phyloP scores from a whole-genome alignment of 2,329 filamentous ascomycete genomes.

The Didymosphaeria variabile region DNA sequence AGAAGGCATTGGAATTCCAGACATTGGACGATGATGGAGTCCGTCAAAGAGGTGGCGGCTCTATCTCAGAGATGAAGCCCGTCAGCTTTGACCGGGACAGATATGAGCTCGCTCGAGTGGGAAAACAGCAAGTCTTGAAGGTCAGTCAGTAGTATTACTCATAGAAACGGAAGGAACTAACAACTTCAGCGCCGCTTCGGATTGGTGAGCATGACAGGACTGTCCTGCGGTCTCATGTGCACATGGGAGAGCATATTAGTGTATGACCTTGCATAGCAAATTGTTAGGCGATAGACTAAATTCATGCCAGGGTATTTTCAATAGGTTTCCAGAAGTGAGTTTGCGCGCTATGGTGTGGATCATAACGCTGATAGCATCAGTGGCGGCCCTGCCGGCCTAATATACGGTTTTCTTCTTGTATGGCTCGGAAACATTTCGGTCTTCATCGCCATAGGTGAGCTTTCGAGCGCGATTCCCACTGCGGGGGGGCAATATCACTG shows the following conservation, averaged over 20 bases:
- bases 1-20: constrained; percentile 42
- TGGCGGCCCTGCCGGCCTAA: constrained; percentile 48
- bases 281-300: constrained; percentile 1
- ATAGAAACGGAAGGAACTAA: constrained; percentile 15
- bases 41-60: constrained; percentile 31
- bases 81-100: constrained; percentile 40
- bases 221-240: constrained; percentile 49
- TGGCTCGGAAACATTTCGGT: constrained; percentile 51
- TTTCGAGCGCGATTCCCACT: constrained; percentile 50
- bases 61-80: constrained; percentile 36
- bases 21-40: constrained; percentile 37
- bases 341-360: neutral
- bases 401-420: constrained; percentile 49
- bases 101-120: constrained; percentile 47
- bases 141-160: constrained; percentile 30
- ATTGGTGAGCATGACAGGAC: constrained; percentile 48
- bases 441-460: constrained; percentile 47
- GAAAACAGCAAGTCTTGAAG: constrained; percentile 49
- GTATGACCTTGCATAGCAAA: constrained; percentile 28
- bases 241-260: constrained; percentile 51
- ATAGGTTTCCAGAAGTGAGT: constrained; percentile 49
- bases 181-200: constrained; percentile 45
- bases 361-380: constrained; percentile 24
- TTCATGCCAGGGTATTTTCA: constrained; percentile 38
- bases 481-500: constrained; percentile 53